Evolutionary conservation across 768 basidiomycete genomes (phyloP).

Genomic region (Infundibulicybe gibba): DNA sequence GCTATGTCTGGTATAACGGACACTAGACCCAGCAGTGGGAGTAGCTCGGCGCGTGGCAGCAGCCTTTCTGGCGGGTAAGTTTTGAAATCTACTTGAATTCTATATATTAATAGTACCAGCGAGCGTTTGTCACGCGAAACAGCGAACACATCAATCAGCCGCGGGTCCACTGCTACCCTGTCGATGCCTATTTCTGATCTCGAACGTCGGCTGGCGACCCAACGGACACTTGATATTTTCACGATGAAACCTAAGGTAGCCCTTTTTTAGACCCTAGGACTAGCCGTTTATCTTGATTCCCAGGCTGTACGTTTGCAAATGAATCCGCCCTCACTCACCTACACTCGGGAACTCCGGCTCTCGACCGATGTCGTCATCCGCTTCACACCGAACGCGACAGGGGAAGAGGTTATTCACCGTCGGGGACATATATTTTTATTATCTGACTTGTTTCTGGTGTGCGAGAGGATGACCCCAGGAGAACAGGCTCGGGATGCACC

Average conservation of each 20-base stretch:
- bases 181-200: slow-evolving; percentile 69
- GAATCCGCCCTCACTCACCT: slow-evolving; percentile 72
- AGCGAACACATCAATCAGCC: slow-evolving; percentile 47
- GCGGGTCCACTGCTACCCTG: slow-evolving; percentile 47
- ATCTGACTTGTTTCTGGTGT: slow-evolving; percentile 89
- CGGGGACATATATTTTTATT: slow-evolving; percentile 85
- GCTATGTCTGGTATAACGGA: slow-evolving; percentile 22
- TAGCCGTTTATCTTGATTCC: slow-evolving; percentile 4
- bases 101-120: slow-evolving; percentile 25
- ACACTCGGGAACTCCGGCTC: slow-evolving; percentile 70
- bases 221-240: slow-evolving; percentile 87
- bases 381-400: slow-evolving; percentile 75
- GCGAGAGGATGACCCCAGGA: slow-evolving; percentile 74
- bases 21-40: slow-evolving; percentile 36
- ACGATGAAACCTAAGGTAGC: slow-evolving; percentile 89
- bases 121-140: slow-evolving; percentile 62
- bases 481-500: slow-evolving; percentile 49
- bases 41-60: slow-evolving; percentile 48
- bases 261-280: background rate
- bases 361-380: slow-evolving; percentile 70
- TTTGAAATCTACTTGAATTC: background rate
- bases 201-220: slow-evolving; percentile 74
- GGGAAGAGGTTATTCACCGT: slow-evolving; percentile 68
- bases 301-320: slow-evolving; percentile 92
- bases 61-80: slow-evolving; percentile 57